Base-by-base conservation (phyloP, 2,329 filamentous ascomycete species). In the Torrubiella hemipterigena region DNA sequence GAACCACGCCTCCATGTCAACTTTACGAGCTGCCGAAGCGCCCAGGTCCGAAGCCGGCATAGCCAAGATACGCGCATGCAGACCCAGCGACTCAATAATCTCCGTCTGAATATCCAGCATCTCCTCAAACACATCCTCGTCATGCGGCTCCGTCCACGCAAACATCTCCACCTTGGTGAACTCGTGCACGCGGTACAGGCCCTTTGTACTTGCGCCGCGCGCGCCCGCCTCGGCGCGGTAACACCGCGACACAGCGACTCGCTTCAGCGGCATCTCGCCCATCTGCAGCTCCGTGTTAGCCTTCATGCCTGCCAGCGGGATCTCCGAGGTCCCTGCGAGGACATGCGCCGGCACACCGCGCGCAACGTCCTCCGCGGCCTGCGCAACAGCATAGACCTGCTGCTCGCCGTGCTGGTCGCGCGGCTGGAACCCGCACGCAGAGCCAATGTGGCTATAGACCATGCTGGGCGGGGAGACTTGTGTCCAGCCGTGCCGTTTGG, bases 111-210 rank as follows among this genome's bases (percentile, higher is more conserved):
- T 79, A 37, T 74, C 70, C 31, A 95, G 62, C 65, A 98, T 85
- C 55, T 95, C 86, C 30, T 82, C 65, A 52, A 94, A 94, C 10
- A 89, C 45, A 0, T 68, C 60, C 19, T 48, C 50, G 3, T 46
- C 35, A 32, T 73, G 65, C 2, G 82, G 74, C 18, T 67, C 46
- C 5, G 84, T 81, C 91, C 91, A 98, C 1, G 81, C 86, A 51
- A 98, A 96, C 66, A 98, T 77, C 56, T 98, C 91, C 0, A 98
- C 89, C 54, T 98, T 98, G 17, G 86, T 94, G 58, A 98, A 98
- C 57, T 98, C 91, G 57, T 98, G 91, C 4, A 98, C 91, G 17
- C 91, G 80, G 58, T 96, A 98, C 2, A 98, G 63, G 5, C 91
- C 91, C 58, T 94, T 95, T 2, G 87, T 94, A 44, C 91, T 84